Conservation (phyloP, 2,329 filamentous ascomycete genomes). For the Claviceps citrina region DNA sequence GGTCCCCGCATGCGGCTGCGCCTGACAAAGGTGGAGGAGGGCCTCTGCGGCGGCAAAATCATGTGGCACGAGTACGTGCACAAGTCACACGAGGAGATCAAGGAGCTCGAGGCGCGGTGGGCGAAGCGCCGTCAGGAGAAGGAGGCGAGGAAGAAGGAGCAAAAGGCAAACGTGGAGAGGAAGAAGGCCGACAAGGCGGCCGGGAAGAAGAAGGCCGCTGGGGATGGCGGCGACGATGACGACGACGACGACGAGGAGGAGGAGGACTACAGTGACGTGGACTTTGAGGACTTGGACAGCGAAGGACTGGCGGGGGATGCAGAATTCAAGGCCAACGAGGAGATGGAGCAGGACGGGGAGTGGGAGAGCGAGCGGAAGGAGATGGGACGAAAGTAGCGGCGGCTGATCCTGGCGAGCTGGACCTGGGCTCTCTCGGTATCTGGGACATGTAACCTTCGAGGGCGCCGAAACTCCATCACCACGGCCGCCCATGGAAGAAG, state of each 20-base stretch:
- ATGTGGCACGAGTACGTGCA: conserved; percentile 96
- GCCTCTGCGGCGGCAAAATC: conserved; percentile 72
- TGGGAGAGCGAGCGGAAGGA: conserved; percentile 35
- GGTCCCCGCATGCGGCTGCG: conserved; percentile 80
- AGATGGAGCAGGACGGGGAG: conserved; percentile 33
- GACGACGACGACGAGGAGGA: conserved; percentile 25
- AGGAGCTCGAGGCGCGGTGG: conserved; percentile 71
- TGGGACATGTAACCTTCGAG: no score
- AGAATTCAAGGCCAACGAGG: conserved; percentile 33
- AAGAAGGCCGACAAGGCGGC: conserved; percentile 45
- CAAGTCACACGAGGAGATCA: conserved; percentile 65
- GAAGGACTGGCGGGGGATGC: conserved; percentile 34
- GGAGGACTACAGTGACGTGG: conserved; percentile 30
- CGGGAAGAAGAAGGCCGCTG: conserved; percentile 22
- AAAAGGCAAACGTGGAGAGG: conserved; percentile 79
- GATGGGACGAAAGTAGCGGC: conserved; percentile 1
- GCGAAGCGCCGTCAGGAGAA: conserved; percentile 64
- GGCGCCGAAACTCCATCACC: no score
- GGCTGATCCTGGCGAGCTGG: no score
- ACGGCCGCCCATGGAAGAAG: no score
- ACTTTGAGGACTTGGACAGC: conserved; percentile 35
- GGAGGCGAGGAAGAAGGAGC: conserved; percentile 63
- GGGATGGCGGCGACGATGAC: conserved; percentile 20
- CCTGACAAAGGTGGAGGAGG: conserved; percentile 92
- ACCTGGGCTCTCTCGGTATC: no score